These are phyloP conservation scores for Leptographium wingfieldii DNA, from an alignment of 2,329 filamentous ascomycete genomes.

Conservation along the genomic window DNA sequence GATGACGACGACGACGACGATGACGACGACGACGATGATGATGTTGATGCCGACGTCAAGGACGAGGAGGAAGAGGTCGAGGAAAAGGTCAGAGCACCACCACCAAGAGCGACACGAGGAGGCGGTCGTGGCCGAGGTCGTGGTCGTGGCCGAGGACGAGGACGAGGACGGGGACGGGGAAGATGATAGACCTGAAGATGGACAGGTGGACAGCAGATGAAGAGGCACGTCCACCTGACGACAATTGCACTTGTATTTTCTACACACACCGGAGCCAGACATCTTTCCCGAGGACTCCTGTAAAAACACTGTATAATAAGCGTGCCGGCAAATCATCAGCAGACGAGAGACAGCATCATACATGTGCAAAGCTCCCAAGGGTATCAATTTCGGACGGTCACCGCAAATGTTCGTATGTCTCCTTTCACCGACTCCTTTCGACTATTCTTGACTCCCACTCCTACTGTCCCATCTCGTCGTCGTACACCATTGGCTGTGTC, in stretches of 20 bases:
- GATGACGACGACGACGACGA: constrained; percentile 1
- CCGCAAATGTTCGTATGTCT: neutral
- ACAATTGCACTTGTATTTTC: no score
- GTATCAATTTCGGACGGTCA: neutral
- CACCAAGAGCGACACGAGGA: constrained; percentile 5
- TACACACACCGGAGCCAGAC: no score
- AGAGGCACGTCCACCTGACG: no score
- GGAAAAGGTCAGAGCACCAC: constrained; percentile 5
- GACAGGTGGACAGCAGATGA: no score
- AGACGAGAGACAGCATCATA: no score
- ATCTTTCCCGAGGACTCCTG: neutral
- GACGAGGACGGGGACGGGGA: constrained; percentile 7
- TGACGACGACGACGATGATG: neutral
- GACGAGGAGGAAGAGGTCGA: constrained; percentile 4
- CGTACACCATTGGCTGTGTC: constrained; percentile 7
- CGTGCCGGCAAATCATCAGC: no score
- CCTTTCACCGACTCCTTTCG: neutral
- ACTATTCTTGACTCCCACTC: neutral
- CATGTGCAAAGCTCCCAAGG: neutral
- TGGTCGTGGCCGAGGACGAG: constrained; percentile 8
- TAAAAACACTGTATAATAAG: neutral
- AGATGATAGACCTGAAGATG: neutral
- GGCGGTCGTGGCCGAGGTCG: constrained; percentile 5
- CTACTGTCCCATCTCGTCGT: constrained; percentile 2
- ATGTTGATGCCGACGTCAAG: neutral